Base-by-base conservation (phyloP, 768 basidiomycete genomes). In the Clathrus columnatus region DNA sequence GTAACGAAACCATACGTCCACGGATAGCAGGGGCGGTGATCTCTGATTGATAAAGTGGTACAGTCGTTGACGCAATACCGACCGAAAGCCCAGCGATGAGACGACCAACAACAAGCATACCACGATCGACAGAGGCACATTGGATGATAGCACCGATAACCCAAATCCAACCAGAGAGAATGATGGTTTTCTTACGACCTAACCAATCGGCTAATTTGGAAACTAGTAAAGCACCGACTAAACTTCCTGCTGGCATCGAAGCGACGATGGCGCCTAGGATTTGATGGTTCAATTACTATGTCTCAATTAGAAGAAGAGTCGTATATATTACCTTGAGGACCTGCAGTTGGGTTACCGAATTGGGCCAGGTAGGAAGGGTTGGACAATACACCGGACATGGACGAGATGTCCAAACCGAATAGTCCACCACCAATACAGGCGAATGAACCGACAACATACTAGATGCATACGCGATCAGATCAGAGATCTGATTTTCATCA, bases 391-490 rank as follows among this genome's bases (percentile, higher is more conserved):
- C 82, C 85, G 50, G 85, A 84, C 85, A 87, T 87, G 64, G 84
- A 87, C 62, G 85, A 84, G 63, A 88, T 86, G 73, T 88, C 86
- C 72, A 88, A 66, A 66, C 86, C 86, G 64, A 87, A 88, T 32
- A 88, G 77, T 48, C 83, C 83, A 61, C 85, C 85, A 32, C 86
- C 85, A 59, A 88, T 87, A 66, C 86, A 88, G 67, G 86, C 85
- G 68, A 88, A 88, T 17, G 83, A 81, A 27, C 86, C 86, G 54
- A 87, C 86, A 56, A 87, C 67, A 66, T 87, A 87, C 85, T 87
- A 59, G n/a, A 26, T 20, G 29, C n/a, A 51, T 48, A 21, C 30
- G 48, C 30, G 30, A 42, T 42, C n/a, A 36, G 46, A n/a, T 41
- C 48, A 41, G 21, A 41, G 8, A 6, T 27, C 48, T 3, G 63